These are phyloP conservation scores for Dactylorhiza incarnata DNA, from an alignment of 106 monocot species.

Conservation along the genomic window DNA sequence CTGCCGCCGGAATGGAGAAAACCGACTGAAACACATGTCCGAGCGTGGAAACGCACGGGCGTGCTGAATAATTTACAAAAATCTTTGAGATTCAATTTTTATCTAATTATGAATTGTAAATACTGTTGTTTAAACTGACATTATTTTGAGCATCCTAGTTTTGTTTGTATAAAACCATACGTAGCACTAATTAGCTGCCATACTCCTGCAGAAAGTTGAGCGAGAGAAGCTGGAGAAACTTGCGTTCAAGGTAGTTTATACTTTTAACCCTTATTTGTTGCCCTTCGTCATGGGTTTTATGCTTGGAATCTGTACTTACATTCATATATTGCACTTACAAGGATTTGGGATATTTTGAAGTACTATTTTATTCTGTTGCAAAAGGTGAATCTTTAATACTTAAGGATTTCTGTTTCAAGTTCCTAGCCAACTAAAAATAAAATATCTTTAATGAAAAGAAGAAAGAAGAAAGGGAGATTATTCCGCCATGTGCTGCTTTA, in stretches of 20 bases:
- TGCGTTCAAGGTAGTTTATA: not conserved
- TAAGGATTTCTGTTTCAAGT: too few species aligned
- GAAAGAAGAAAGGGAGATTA: too few species aligned
- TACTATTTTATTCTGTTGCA: too few species aligned
- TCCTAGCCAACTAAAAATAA: too few species aligned
- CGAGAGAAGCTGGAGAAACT: conserved; percentile 13
- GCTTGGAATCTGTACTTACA: not conserved
- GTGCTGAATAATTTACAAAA: not conserved
- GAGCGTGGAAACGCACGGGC: too few species aligned
- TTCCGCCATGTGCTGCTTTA: too few species aligned
- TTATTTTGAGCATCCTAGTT: not conserved
- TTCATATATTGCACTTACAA: not conserved
- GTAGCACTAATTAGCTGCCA: not conserved
- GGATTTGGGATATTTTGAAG: not conserved
- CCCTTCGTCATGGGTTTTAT: not conserved
- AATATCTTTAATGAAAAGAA: too few species aligned
- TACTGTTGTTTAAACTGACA: not conserved
- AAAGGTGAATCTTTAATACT: too few species aligned
- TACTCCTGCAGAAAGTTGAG: conserved; percentile 10
- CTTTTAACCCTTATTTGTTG: not conserved
- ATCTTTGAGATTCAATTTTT: not conserved
- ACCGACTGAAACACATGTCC: too few species aligned
- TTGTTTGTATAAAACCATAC: not conserved
- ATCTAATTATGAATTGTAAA: not conserved
- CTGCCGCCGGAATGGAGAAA: too few species aligned